A percentile compares a stretch with the other conserved stretches of the same genome.
phyloP scores from a whole-genome alignment of 441 rosid genomes.

The Cnidoscolus chayamansa region DNA sequence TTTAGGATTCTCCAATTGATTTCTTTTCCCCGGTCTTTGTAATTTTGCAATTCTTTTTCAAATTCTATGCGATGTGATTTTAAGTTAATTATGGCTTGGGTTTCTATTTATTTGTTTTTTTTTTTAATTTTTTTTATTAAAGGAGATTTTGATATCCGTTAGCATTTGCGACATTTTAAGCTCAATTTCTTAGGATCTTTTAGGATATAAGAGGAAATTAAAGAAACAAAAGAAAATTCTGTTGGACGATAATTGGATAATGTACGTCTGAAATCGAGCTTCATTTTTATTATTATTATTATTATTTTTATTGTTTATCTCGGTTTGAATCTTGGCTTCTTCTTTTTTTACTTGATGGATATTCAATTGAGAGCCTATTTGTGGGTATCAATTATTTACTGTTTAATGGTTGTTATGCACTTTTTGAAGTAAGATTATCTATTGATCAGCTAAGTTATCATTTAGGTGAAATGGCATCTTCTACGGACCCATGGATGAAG shows the following conservation, averaged over 20 bases:
- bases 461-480: slow-evolving; percentile 60
- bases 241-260: too few relatives aligned
- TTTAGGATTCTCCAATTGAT: not conserved
- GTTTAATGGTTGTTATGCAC: not conserved
- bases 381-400: not conserved
- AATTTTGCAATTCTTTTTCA: not conserved
- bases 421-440: not conserved
- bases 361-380: not conserved
- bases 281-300: not conserved
- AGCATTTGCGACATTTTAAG: not conserved
- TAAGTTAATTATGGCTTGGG: not conserved
- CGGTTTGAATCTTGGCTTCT: not conserved
- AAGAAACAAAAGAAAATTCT: not conserved
- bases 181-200: not conserved
- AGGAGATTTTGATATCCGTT: not conserved
- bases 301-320: not conserved
- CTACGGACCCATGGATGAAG: slow-evolving; percentile 80
- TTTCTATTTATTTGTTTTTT: not conserved
- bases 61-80: too few relatives aligned
- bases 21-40: not conserved
- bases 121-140: not conserved
- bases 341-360: not conserved
- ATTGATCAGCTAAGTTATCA: not conserved
- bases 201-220: not conserved
- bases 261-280: not conserved